phyloP scores from a whole-genome alignment of 2,329 filamentous ascomycete species.

The Fusarium austroafricanum region DNA sequence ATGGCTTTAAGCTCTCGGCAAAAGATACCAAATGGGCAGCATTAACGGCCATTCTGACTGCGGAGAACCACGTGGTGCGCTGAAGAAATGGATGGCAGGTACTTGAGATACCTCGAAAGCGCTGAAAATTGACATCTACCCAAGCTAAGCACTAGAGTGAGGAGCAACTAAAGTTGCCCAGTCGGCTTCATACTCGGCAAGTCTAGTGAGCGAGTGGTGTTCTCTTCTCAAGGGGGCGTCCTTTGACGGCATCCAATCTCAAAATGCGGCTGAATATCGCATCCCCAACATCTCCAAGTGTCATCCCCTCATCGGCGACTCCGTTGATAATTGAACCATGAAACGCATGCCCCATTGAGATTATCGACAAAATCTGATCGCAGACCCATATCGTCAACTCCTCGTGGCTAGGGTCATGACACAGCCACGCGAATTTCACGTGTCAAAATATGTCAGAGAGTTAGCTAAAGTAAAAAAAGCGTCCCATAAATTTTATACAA shows the following conservation, averaged over 20 bases:
- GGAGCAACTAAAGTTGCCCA: conserved; percentile 7
- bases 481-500: not conserved
- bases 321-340: conserved; percentile 11
- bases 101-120: conserved; percentile 33
- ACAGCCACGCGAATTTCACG: conserved; percentile 37
- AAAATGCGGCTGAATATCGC: conserved; percentile 10
- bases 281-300: not conserved
- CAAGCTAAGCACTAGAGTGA: conserved; percentile 21
- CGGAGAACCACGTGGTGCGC: conserved; percentile 34
- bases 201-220: not conserved
- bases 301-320: conserved; percentile 13
- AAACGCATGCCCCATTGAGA: conserved; percentile 22
- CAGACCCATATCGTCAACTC: conserved; percentile 7
- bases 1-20: conserved; percentile 14
- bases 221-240: conserved; percentile 13
- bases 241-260: conserved; percentile 11
- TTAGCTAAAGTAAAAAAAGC: not conserved
- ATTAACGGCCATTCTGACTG: conserved; percentile 8
- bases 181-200: not conserved
- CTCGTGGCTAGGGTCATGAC: conserved; percentile 22
- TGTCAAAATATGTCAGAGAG: conserved; percentile 7
- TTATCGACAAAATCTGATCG: conserved; percentile 6
- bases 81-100: conserved; percentile 15
- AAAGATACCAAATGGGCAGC: conserved; percentile 6
- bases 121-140: conserved; percentile 22